phyloP scores from a whole-genome alignment of 176 grass and related monocot species.

The Hordeum marinum region DNA sequence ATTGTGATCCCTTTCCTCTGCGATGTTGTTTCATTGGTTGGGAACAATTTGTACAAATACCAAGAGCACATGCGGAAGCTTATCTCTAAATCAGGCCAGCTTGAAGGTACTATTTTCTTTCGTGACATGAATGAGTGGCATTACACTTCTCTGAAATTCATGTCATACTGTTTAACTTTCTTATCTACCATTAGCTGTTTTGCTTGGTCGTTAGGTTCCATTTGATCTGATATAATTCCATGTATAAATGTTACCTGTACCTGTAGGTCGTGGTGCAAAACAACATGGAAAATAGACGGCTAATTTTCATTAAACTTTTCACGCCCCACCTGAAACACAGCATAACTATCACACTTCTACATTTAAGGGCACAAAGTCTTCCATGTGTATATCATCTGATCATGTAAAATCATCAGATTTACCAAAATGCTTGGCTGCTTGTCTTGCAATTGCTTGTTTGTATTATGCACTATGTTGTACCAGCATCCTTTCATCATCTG shows the following conservation, averaged over 20 bases:
- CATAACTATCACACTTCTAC: neutral
- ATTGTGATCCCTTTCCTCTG: slow-evolving; percentile 86
- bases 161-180: neutral
- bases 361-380: neutral
- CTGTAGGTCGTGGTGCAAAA: neutral
- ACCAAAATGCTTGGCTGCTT: neutral
- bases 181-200: neutral
- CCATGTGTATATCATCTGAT: neutral
- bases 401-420: slow-evolving; percentile 4
- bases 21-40: slow-evolving; percentile 80
- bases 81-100: slow-evolving; percentile 45
- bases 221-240: neutral
- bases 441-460: neutral
- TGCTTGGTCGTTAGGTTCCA: slow-evolving; percentile 4
- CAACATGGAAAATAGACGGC: neutral
- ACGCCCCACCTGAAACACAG: neutral
- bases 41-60: slow-evolving; percentile 87
- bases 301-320: neutral
- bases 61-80: slow-evolving; percentile 66
- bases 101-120: slow-evolving; percentile 51
- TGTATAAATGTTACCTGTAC: neutral
- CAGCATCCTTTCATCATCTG: neutral
- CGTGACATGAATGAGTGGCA: neutral
- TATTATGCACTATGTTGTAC: neutral
- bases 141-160: neutral